Percentiles rank a stretch among this genome's conserved stretches.
Conservation (phyloP, 495 filamentous ascomycete species). For the Trichoderma asperelloides region DNA sequence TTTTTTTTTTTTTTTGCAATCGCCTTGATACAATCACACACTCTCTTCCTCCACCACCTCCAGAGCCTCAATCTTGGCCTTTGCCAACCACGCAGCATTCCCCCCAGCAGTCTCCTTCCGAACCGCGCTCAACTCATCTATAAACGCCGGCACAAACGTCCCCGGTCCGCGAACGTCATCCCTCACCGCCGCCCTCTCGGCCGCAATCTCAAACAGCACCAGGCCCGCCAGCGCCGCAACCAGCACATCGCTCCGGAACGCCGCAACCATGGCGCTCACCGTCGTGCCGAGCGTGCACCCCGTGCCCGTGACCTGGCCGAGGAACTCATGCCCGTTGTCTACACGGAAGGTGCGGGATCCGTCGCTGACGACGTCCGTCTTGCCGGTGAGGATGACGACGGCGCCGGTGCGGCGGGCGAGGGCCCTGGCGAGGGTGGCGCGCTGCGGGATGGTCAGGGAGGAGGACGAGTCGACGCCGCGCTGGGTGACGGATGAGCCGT, state of each 20-base stretch:
- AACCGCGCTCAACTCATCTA: conserved; percentile 59
- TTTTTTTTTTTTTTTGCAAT: background rate
- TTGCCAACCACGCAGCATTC: conserved; percentile 45
- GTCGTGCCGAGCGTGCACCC: conserved; percentile 81
- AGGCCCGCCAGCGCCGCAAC: conserved; percentile 58
- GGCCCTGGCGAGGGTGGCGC: conserved; percentile 49
- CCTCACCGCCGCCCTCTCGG: conserved; percentile 59
- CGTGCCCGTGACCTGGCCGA: conserved; percentile 78
- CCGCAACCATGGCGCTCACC: conserved; percentile 64
- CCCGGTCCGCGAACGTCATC: conserved; percentile 67
- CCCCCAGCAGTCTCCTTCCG: conserved; percentile 37
- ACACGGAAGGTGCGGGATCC: conserved; percentile 57
- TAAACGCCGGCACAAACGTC: conserved; percentile 78
- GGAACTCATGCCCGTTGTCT: conserved; percentile 66
- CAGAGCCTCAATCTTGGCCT: conserved; percentile 38
- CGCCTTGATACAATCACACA: background rate
- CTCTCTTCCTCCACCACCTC: conserved; percentile 4
- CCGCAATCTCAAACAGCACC: conserved; percentile 76
- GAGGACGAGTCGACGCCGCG: conserved; percentile 79
- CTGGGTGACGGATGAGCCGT: conserved; percentile 58
- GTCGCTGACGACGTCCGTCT: conserved; percentile 69
- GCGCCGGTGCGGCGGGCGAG: conserved; percentile 60
- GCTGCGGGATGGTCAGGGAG: conserved; percentile 41
- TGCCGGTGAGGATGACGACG: conserved; percentile 80
- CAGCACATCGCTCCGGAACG: conserved; percentile 51